Conservation (phyloP, 116 monocot species). For the Zostera marina region DNA sequence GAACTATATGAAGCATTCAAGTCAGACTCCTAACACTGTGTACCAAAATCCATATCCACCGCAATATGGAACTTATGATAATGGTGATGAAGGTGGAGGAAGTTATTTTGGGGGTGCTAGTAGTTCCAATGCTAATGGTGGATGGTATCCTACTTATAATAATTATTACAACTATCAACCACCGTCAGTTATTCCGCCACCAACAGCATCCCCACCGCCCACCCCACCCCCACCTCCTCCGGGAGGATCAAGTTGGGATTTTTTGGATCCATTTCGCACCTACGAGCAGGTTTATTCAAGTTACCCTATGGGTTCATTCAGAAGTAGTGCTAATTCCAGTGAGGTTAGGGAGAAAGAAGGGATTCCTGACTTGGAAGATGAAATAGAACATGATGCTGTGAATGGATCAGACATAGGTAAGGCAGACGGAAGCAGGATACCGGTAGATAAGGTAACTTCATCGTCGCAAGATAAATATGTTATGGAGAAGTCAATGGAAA, state of each 20-base stretch:
- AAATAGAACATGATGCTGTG: constrained; percentile 24
- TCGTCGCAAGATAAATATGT: constrained; percentile 1
- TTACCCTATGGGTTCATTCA: constrained; percentile 11
- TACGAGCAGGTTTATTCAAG: constrained; percentile 32
- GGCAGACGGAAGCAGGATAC: constrained; percentile 1
- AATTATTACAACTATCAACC: constrained; percentile 5
- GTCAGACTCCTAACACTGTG: constrained; percentile 21
- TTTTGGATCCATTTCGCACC: constrained; percentile 45
- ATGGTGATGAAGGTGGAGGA: neutral
- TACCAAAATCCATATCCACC: constrained; percentile 23
- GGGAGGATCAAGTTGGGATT: constrained; percentile 60
- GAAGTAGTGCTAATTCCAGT: constrained; percentile 44
- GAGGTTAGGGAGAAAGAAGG: constrained; percentile 75
- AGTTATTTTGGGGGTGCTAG: neutral
- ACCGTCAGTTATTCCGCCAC: constrained; percentile 5
- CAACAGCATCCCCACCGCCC: constrained; percentile 1
- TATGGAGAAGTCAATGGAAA: neutral
- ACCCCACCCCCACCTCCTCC: constrained; percentile 42
- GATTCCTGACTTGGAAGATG: constrained; percentile 87
- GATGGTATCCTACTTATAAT: constrained; percentile 4
- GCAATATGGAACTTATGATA: constrained; percentile 5
- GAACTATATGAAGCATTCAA: constrained; percentile 29
- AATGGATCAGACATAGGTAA: constrained; percentile 14
- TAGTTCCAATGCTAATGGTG: neutral
- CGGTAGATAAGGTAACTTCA: constrained; percentile 8